A percentile compares a stretch with the other conserved stretches of the same genome.
These are phyloP conservation scores for Capsicum pubescens DNA, from an alignment of 257 asterid species.

Conservation along the genomic window DNA sequence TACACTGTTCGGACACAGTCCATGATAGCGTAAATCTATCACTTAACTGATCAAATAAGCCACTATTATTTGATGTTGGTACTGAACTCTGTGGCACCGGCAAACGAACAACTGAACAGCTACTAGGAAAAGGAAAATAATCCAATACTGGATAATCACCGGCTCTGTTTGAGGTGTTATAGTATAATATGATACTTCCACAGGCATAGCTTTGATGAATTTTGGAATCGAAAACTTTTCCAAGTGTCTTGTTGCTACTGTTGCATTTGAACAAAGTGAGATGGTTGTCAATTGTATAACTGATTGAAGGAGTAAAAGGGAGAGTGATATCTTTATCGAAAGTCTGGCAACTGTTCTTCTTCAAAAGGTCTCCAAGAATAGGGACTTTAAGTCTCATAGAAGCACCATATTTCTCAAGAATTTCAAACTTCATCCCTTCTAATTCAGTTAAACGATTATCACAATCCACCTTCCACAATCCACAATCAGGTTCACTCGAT, in stretches of 20 bases:
- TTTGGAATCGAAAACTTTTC: not conserved
- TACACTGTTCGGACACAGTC: conserved; percentile 20
- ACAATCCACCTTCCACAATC: conserved; percentile 23
- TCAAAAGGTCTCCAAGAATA: not conserved
- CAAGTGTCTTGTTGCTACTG: not conserved
- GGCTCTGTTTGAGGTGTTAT: not conserved
- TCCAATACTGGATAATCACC: too few relatives aligned
- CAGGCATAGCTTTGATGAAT: not conserved
- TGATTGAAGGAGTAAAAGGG: not conserved
- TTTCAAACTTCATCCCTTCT: too few relatives aligned
- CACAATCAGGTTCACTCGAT: not conserved
- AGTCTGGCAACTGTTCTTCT: not conserved
- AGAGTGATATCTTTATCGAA: not conserved
- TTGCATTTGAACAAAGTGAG: conserved; percentile 22
- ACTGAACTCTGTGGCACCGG: not conserved
- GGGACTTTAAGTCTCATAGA: not conserved
- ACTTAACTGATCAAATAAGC: not conserved
- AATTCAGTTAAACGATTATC: too few relatives aligned
- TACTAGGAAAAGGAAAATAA: not conserved
- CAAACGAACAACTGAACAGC: not conserved
- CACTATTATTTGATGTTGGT: not conserved
- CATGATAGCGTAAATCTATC: not conserved
- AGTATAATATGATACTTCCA: not conserved
- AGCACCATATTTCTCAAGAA: not conserved
- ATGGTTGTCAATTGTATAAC: not conserved